Evolutionary conservation across 495 filamentous ascomycete genomes (phyloP), one percentile per base, ranked within the genome.

Genomic region (Hypomontagnella submonticulosa): DNA sequence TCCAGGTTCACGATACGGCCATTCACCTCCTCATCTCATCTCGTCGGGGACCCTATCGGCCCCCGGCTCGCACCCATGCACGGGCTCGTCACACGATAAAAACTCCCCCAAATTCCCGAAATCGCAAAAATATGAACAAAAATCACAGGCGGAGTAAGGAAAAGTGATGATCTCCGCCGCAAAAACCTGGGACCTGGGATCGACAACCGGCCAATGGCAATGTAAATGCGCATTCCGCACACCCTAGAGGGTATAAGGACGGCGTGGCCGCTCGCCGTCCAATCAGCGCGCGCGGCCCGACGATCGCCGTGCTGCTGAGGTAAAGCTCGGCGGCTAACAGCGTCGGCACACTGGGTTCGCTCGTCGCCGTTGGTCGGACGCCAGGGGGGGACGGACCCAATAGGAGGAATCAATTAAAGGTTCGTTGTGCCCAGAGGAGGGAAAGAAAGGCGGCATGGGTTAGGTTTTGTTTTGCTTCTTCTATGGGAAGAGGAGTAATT

Each of bases 121-220:
- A 50, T 27, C 23, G 23, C 23, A 27, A 2, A 3, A 27, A 2
- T 27, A 27, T 27, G 2, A 27, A 2, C 6, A 27, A 3, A 6
- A 27, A 3, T 27, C 23, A 2, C 6, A 27, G 23, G 23, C 23
- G 23, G 23, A 27, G 23, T 27, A 27, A 27, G n/a, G n/a, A 27
- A 27, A 27, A 27, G 23, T 27, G 23, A 27, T 27, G 23, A 63
- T 56, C 23, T 46, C 43, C 51, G 30, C 36, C 46, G 37, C 60
- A 42, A 63, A 63, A 27, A 27, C 60, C 60, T 56, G 60, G 60
- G 18, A 56, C 15, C 44, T 40, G 61, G 60, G 61, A 57, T 50
- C 51, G 12, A n/a, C n/a, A 13, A 10, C 30, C 38, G 37, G 10
- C 60, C 60, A 56, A 63, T 56, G 38, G 36, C 27, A 46, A 0